These are phyloP conservation scores for Sarocladium oryzae DNA, from an alignment of 2,329 filamentous ascomycete species.

Conservation along the genomic window DNA sequence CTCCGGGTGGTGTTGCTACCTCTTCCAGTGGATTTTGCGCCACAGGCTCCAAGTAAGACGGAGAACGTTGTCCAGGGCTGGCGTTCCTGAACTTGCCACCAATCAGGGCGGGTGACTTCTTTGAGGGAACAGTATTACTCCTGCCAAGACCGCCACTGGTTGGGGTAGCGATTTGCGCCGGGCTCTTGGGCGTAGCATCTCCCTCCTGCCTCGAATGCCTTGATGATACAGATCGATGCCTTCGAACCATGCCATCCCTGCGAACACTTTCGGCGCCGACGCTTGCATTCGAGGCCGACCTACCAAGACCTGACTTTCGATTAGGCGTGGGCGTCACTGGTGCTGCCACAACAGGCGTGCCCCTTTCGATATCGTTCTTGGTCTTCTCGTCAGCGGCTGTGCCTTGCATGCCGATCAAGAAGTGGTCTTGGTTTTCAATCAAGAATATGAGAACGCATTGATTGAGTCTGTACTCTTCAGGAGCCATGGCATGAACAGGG, in stretches of 20 bases:
- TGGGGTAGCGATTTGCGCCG: conserved; percentile 46
- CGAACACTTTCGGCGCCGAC: conserved; percentile 82
- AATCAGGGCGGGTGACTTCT: conserved; percentile 69
- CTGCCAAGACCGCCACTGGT: conserved; percentile 49
- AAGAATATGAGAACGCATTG: conserved; percentile 97
- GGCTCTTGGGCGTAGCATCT: conserved; percentile 62
- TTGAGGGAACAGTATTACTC: conserved; percentile 92
- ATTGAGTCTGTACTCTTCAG: conserved; percentile 86
- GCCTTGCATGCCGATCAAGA: conserved; percentile 96
- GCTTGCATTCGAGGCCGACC: conserved; percentile 83
- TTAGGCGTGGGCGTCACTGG: conserved; percentile 34
- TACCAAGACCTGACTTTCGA: conserved; percentile 44
- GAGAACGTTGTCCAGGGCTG: conserved; percentile 22
- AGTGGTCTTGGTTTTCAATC: conserved; percentile 97
- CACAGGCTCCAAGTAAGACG: conserved; percentile 31
- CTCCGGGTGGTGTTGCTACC: conserved; percentile 13
- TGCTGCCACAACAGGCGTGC: conserved; percentile 44
- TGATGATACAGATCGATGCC: conserved; percentile 92
- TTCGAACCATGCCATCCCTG: conserved; percentile 69
- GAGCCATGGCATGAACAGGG: conserved; percentile 90
- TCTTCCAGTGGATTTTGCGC: conserved; percentile 22
- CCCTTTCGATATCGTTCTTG: conserved; percentile 59
- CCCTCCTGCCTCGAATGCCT: conserved; percentile 72
- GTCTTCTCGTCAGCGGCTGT: conserved; percentile 90
- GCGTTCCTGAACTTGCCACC: conserved; percentile 57